Conservation (phyloP, 1,284 basidiomycete species). For the Sporisorium exsertum region DNA sequence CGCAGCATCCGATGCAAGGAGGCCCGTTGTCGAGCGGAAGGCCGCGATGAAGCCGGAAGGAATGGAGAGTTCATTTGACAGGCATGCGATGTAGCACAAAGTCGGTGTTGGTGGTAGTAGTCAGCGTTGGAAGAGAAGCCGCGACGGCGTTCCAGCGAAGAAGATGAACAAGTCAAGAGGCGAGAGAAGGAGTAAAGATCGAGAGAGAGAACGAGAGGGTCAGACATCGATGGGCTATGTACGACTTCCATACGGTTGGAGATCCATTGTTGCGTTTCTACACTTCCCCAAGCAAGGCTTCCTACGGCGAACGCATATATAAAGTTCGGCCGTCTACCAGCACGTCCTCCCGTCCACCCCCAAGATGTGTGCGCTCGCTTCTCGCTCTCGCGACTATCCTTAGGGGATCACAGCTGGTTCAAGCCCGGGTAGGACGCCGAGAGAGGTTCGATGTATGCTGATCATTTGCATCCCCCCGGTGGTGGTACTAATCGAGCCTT, state of each 20-base stretch:
- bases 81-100: not conserved
- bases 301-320: not conserved
- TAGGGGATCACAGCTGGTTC: not conserved
- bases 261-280: not conserved
- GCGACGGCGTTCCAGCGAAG: not conserved
- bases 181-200: not conserved
- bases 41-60: not conserved
- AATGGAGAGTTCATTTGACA: not conserved
- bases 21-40: slow-evolving; percentile 11
- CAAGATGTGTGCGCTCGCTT: not conserved
- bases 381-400: not conserved
- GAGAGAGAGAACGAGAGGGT: slow-evolving; percentile 4
- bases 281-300: not conserved
- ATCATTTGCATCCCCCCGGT: not conserved
- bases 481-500: not conserved
- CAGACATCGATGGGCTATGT: not conserved
- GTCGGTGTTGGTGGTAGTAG: not conserved
- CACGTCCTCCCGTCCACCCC: not conserved
- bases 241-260: too few relatives aligned
- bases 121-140: not conserved
- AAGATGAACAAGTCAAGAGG: not conserved
- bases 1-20: slow-evolving; percentile 35
- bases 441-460: not conserved
- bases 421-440: not conserved
- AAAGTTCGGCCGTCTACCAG: not conserved